phyloP scores from a whole-genome alignment of 2,329 filamentous ascomycete species.

The Elsinoe perseae region DNA sequence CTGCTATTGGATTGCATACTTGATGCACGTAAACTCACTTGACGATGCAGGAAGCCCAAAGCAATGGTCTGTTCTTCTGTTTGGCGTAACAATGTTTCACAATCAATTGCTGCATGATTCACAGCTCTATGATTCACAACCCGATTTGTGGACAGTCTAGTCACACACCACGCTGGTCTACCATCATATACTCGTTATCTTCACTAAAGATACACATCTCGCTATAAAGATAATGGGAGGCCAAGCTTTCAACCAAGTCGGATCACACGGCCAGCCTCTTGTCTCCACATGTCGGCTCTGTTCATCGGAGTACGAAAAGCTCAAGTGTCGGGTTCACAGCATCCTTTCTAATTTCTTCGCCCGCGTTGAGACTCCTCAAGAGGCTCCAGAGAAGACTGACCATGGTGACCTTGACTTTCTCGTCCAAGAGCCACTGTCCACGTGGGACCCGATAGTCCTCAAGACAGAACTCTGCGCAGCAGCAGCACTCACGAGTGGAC shows the following conservation, averaged over 20 bases:
- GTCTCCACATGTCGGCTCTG: conserved; percentile 61
- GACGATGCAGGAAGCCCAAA: too few species aligned
- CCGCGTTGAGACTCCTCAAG: conserved; percentile 53
- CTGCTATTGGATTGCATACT: too few species aligned
- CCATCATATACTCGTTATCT: too few species aligned
- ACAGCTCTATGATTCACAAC: not conserved
- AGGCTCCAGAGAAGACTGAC: conserved; percentile 60
- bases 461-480: conserved; percentile 41
- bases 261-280: conserved; percentile 32
- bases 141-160: too few species aligned
- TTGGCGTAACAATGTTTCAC: too few species aligned
- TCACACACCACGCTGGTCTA: too few species aligned
- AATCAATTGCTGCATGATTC: not conserved
- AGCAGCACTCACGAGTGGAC: conserved; percentile 13
- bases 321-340: conserved; percentile 41
- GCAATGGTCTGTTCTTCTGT: too few species aligned
- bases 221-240: conserved; percentile 63
- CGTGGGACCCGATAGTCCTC: conserved; percentile 29
- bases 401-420: conserved; percentile 70
- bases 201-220: too few species aligned
- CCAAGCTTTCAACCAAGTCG: conserved; percentile 45
- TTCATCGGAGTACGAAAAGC: conserved; percentile 46
- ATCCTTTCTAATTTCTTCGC: conserved; percentile 40
- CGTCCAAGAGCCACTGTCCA: conserved; percentile 33
- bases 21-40: too few species aligned